These are phyloP conservation scores for Colletotrichum kahawae DNA, from an alignment of 2,329 filamentous ascomycete genomes.

Conservation along the genomic window DNA sequence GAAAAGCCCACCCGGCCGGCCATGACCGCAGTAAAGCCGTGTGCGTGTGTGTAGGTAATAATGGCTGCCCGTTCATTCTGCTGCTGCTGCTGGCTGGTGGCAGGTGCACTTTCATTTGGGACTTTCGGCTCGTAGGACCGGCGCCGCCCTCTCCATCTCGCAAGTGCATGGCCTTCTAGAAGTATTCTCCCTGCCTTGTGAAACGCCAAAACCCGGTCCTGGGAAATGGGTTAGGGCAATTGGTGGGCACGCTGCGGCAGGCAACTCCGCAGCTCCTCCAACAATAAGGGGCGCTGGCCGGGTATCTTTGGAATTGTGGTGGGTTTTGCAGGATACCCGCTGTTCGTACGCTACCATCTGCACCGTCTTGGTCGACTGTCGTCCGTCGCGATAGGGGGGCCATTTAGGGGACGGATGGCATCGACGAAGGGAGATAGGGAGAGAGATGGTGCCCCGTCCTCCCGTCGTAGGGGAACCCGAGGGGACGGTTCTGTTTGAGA, in stretches of 20 bases:
- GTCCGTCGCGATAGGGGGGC: neutral
- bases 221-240: neutral
- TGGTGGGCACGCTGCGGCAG: neutral
- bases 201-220: slow-evolving; percentile 1
- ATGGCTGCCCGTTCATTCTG: neutral
- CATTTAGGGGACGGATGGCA: neutral
- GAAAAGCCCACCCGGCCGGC: neutral
- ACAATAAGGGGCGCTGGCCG: neutral
- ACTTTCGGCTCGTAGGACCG: slow-evolving; percentile 8
- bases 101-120: neutral
- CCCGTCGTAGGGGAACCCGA: slow-evolving; percentile 17
- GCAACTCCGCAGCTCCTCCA: neutral
- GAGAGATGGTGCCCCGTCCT: slow-evolving; percentile 8
- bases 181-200: slow-evolving; percentile 11
- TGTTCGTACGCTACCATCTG: neutral
- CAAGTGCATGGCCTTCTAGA: slow-evolving; percentile 18
- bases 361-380: neutral
- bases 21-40: slow-evolving; percentile 9
- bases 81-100: neutral
- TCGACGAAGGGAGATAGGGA: neutral
- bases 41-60: neutral
- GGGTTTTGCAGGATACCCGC: neutral
- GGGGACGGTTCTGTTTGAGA: slow-evolving; percentile 14
- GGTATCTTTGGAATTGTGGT: slow-evolving; percentile 2
- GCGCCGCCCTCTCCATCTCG: neutral